Evolutionary conservation across 2,329 filamentous ascomycete genomes (phyloP).

Genomic region (Clathrospora elynae): DNA sequence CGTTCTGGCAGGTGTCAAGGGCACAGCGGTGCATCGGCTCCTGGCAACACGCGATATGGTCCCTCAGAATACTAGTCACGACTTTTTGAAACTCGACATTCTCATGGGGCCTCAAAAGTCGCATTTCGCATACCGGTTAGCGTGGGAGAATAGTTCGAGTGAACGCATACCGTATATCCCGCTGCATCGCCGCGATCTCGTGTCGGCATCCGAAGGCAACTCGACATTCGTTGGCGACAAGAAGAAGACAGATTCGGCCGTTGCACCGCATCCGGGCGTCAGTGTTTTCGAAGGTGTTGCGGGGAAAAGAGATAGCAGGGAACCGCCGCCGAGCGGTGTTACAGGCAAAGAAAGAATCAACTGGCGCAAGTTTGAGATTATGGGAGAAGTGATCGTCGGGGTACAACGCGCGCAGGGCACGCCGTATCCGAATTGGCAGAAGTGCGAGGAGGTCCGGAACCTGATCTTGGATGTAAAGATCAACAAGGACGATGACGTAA

Average conservation of each 20-base stretch:
- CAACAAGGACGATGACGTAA: conserved; percentile 84
- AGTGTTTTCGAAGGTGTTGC: conserved; percentile 39
- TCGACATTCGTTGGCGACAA: conserved; percentile 76
- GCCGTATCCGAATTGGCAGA: conserved; percentile 74
- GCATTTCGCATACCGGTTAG: conserved; percentile 92
- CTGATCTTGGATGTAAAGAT: conserved; percentile 82
- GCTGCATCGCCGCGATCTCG: conserved; percentile 84
- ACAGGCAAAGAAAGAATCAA: conserved; percentile 72
- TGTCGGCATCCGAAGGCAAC: conserved; percentile 91
- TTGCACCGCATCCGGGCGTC: conserved; percentile 44
- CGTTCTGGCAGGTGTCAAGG: conserved; percentile 89
- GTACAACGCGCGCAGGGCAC: conserved; percentile 90
- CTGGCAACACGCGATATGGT: conserved; percentile 79
- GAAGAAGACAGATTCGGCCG: conserved; percentile 31
- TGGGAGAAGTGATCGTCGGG: conserved; percentile 87
- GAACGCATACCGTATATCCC: conserved; percentile 94
- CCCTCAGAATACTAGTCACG: conserved; percentile 71
- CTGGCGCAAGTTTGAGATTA: conserved; percentile 97
- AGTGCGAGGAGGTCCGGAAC: conserved; percentile 72
- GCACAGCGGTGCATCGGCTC: conserved; percentile 82
- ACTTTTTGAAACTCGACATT: conserved; percentile 85
- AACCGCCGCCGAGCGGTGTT: conserved; percentile 45
- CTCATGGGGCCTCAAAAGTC: conserved; percentile 93
- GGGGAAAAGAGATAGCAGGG: conserved; percentile 48
- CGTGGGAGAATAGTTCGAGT: conserved; percentile 92